Evolutionary conservation across 495 filamentous ascomycete genomes (phyloP).

Genomic region (Aspergillus funiculosus): DNA sequence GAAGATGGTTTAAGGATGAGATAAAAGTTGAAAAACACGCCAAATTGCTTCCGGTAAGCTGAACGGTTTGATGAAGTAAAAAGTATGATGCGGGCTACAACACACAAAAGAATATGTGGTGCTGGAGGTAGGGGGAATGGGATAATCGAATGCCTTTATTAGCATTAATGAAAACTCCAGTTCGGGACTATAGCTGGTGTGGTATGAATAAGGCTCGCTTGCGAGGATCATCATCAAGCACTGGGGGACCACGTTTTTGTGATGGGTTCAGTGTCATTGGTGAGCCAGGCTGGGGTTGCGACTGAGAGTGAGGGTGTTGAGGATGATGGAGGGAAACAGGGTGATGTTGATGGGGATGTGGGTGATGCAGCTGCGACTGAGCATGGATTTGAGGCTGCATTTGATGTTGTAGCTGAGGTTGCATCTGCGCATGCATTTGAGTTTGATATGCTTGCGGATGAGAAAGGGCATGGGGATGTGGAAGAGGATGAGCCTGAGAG

Average conservation of each 20-base stretch:
- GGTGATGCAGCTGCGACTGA: slow-evolving; percentile 12
- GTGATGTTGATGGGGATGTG: slow-evolving; percentile 11
- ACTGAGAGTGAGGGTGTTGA: slow-evolving; percentile 9
- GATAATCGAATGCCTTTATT: no score
- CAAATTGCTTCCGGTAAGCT: no score
- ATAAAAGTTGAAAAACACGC: no score
- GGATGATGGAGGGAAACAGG: slow-evolving; percentile 1
- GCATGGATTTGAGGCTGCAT: slow-evolving; percentile 1
- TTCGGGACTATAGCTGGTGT: slow-evolving; percentile 14
- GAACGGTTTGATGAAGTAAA: no score
- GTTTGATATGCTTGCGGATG: slow-evolving; percentile 12
- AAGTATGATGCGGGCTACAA: no score
- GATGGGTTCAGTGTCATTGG: slow-evolving; percentile 20
- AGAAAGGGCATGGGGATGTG: slow-evolving; percentile 13
- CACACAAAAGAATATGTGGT: no score
- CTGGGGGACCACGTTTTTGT: slow-evolving; percentile 24
- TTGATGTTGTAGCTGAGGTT: slow-evolving; percentile 15
- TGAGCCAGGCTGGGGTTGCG: slow-evolving; percentile 13
- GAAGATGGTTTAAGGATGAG: no score
- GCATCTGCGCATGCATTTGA: slow-evolving; percentile 16
- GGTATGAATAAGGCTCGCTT: slow-evolving; percentile 33
- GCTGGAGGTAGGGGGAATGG: no score
- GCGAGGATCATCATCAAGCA: slow-evolving; percentile 28
- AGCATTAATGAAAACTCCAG: background rate
- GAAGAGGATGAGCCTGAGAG: background rate